These are phyloP conservation scores for Sordariomycetes sp. DNA, from an alignment of 2,329 filamentous ascomycete genomes.

Conservation along the genomic window DNA sequence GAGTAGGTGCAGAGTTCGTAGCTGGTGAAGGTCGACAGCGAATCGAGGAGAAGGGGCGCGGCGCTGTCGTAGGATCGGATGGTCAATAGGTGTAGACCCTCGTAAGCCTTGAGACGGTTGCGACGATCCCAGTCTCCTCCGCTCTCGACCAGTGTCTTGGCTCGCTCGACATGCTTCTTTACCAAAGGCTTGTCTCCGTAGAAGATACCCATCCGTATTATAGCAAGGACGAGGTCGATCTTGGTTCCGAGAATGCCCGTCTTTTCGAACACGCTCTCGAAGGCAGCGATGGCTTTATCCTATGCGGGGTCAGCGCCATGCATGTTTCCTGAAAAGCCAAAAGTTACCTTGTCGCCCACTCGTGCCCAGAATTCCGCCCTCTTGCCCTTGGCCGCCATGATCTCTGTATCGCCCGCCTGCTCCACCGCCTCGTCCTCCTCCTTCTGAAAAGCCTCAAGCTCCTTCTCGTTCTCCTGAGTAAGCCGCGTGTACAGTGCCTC, in stretches of 20 bases:
- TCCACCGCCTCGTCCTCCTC: slow-evolving; percentile 91
- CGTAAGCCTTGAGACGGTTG: slow-evolving; percentile 97
- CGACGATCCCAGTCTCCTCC: slow-evolving; percentile 98
- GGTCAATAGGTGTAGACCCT: slow-evolving; percentile 86
- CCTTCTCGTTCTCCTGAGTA: slow-evolving; percentile 67
- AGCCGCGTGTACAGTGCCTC: slow-evolving; percentile 75
- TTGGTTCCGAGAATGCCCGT: slow-evolving; percentile 94
- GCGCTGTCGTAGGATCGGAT: slow-evolving; percentile 83
- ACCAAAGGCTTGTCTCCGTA: slow-evolving; percentile 88
- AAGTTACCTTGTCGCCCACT: slow-evolving; percentile 82
- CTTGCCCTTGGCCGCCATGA: slow-evolving; percentile 87
- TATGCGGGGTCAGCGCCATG: slow-evolving; percentile 24
- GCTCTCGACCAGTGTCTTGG: slow-evolving; percentile 81
- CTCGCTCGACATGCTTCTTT: slow-evolving; percentile 88
- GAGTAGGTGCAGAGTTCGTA: slow-evolving; percentile 98
- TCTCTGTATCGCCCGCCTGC: slow-evolving; percentile 92
- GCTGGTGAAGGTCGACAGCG: slow-evolving; percentile 94
- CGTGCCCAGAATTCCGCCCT: slow-evolving; percentile 92
- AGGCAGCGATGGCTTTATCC: slow-evolving; percentile 90
- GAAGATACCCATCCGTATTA: slow-evolving; percentile 92
- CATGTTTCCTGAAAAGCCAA: neutral
- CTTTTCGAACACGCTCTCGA: slow-evolving; percentile 92
- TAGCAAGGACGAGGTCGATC: slow-evolving; percentile 93
- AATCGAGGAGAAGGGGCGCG: slow-evolving; percentile 90
- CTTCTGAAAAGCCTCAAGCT: slow-evolving; percentile 69